phyloP scores from a whole-genome alignment of 139 green algal species.

The Coccomyxa sp. region DNA sequence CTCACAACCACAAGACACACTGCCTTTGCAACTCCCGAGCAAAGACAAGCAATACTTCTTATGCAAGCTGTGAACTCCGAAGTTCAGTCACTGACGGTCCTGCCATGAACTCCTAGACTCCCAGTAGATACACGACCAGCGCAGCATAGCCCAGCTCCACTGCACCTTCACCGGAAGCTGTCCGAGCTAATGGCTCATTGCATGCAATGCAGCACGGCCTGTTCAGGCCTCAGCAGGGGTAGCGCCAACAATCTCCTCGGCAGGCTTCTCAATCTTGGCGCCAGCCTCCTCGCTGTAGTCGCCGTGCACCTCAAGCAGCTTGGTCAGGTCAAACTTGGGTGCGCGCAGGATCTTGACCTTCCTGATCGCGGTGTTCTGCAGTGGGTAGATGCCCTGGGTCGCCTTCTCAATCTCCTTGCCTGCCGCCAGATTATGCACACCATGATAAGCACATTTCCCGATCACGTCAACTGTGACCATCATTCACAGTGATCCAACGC shows the following conservation, averaged over 20 bases:
- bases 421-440: neutral
- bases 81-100: too few species aligned
- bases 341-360: conserved; percentile 99
- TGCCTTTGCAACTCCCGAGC: too few species aligned
- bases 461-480: neutral
- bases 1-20: too few species aligned
- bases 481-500: neutral
- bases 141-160: too few species aligned
- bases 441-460: neutral
- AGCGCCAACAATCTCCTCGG: neutral
- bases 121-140: too few species aligned
- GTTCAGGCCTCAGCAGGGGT: neutral
- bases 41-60: too few species aligned
- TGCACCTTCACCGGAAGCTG: too few species aligned
- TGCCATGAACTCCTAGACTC: too few species aligned
- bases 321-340: conserved; percentile 97
- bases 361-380: conserved; percentile 94
- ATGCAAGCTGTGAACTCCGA: too few species aligned
- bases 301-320: conserved; percentile 98
- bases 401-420: conserved; percentile 97
- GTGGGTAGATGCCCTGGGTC: conserved; percentile 85
- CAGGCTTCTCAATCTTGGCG: conserved; percentile 22
- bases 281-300: conserved; percentile 70
- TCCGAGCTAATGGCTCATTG: too few species aligned
- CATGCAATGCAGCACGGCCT: too few species aligned